phyloP scores from a whole-genome alignment of 208 protist genomes.

The Crithidia fasciculata region DNA sequence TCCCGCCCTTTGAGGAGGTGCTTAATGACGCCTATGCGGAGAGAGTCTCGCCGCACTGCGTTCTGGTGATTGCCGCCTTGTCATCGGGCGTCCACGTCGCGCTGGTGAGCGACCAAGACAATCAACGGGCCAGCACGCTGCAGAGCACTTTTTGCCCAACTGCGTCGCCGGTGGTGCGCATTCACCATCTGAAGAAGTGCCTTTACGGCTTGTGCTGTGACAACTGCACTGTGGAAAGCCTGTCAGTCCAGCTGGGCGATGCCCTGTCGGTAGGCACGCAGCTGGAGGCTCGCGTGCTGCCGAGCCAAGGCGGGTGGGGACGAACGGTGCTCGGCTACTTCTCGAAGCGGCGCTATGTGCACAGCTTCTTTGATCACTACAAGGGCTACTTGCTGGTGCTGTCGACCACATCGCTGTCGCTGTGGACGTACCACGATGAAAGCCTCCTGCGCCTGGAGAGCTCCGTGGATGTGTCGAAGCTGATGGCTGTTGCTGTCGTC shows the following conservation, averaged over 20 bases:
- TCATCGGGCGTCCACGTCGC: slow-evolving; percentile 55
- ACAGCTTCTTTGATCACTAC: slow-evolving; percentile 55
- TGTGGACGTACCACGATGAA: slow-evolving; percentile 40
- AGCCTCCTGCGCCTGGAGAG: slow-evolving; percentile 18
- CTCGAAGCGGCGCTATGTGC: slow-evolving; percentile 30
- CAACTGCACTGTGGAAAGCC: slow-evolving; percentile 61
- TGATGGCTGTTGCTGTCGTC: slow-evolving; percentile 31
- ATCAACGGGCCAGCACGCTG: slow-evolving; percentile 17
- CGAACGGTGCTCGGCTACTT: slow-evolving; percentile 23
- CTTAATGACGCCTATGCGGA: slow-evolving; percentile 67
- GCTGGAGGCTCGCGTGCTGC: slow-evolving; percentile 25
- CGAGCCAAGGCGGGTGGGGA: slow-evolving; percentile 15
- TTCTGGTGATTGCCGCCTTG: slow-evolving; percentile 60
- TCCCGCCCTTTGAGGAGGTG: slow-evolving; percentile 55
- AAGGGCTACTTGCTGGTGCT: slow-evolving; percentile 43
- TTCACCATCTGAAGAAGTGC: slow-evolving; percentile 51
- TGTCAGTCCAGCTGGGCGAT: slow-evolving; percentile 28
- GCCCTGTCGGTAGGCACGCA: background rate
- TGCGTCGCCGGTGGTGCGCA: slow-evolving; percentile 37
- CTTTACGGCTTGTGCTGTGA: slow-evolving; percentile 66
- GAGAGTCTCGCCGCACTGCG: slow-evolving; percentile 29
- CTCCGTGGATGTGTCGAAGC: slow-evolving; percentile 10
- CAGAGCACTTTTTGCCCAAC: slow-evolving; percentile 36
- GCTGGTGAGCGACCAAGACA: slow-evolving; percentile 34
- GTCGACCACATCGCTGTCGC: slow-evolving; percentile 27